phyloP scores from a whole-genome alignment of 352 stramenopile species.

The Phytophthora tentaculata region DNA sequence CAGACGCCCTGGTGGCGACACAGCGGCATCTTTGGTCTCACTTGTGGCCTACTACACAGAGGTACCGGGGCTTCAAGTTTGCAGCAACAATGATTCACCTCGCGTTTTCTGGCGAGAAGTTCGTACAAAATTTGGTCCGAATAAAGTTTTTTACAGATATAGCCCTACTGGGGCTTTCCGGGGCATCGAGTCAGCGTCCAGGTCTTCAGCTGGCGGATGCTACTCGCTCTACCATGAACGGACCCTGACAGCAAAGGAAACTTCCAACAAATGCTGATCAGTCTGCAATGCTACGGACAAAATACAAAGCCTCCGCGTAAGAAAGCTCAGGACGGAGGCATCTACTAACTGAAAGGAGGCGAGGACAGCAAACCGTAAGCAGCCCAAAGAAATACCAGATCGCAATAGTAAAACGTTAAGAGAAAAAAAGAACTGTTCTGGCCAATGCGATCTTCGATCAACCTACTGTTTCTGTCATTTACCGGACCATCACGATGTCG shows the following conservation, averaged over 20 bases:
- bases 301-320: constrained; percentile 61
- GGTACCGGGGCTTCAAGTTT: too few relatives aligned
- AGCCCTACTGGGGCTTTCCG: too few relatives aligned
- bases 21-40: too few relatives aligned
- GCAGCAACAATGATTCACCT: too few relatives aligned
- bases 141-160: too few relatives aligned
- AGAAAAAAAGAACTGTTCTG: too few relatives aligned
- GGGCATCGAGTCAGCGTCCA: constrained; percentile 40
- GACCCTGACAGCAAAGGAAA: constrained; percentile 50
- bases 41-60: too few relatives aligned
- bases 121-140: too few relatives aligned
- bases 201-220: constrained; percentile 39
- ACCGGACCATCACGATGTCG: constrained; percentile 97
- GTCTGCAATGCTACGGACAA: constrained; percentile 35
- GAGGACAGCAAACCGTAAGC: constrained; percentile 34
- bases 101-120: too few relatives aligned
- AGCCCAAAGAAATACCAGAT: constrained; percentile 27
- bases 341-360: constrained; percentile 63
- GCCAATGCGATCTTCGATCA: neutral
- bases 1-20: too few relatives aligned
- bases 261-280: constrained; percentile 37
- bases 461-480: constrained; percentile 37
- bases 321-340: constrained; percentile 53
- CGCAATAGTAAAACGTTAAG: constrained; percentile 36
- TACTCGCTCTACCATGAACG: constrained; percentile 58